Evolutionary conservation across 495 filamentous ascomycete species (phyloP).

Genomic region (Gamarada debralockiae): DNA sequence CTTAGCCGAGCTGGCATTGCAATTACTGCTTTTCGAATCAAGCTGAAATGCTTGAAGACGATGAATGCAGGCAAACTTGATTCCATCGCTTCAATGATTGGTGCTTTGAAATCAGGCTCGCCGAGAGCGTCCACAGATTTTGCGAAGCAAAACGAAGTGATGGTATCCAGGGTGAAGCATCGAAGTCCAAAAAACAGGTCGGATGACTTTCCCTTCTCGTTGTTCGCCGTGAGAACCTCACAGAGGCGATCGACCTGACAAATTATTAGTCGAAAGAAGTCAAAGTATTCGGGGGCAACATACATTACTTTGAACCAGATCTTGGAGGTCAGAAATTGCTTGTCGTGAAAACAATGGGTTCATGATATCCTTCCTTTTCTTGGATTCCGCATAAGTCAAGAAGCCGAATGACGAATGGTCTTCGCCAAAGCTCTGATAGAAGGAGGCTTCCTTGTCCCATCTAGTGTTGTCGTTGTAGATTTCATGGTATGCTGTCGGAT

Average conservation of each 20-base stretch:
- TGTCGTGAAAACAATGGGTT: slow-evolving; percentile 32
- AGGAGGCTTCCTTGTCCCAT: slow-evolving; percentile 32
- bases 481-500: slow-evolving; percentile 33
- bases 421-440: slow-evolving; percentile 33
- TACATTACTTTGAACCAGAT: slow-evolving; percentile 31
- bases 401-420: slow-evolving; percentile 34
- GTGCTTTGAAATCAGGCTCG: slow-evolving; percentile 28
- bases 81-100: slow-evolving; percentile 31
- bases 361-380: slow-evolving; percentile 33
- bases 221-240: slow-evolving; percentile 19
- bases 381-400: slow-evolving; percentile 30
- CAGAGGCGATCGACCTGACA: slow-evolving; percentile 25
- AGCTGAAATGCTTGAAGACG: slow-evolving; percentile 30
- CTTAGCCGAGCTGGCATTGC: slow-evolving; percentile 28
- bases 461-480: slow-evolving; percentile 34
- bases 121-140: slow-evolving; percentile 29
- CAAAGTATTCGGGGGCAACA: no score
- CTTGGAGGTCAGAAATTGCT: slow-evolving; percentile 29
- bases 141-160: slow-evolving; percentile 36
- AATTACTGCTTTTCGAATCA: slow-evolving; percentile 24
- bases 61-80: slow-evolving; percentile 16
- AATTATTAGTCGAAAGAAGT: neutral
- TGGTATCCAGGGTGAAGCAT: slow-evolving; percentile 35
- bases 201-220: slow-evolving; percentile 4
- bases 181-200: slow-evolving; percentile 34